Conservation (phyloP, 1,284 basidiomycete species). For the Fistulinella staudtii region DNA sequence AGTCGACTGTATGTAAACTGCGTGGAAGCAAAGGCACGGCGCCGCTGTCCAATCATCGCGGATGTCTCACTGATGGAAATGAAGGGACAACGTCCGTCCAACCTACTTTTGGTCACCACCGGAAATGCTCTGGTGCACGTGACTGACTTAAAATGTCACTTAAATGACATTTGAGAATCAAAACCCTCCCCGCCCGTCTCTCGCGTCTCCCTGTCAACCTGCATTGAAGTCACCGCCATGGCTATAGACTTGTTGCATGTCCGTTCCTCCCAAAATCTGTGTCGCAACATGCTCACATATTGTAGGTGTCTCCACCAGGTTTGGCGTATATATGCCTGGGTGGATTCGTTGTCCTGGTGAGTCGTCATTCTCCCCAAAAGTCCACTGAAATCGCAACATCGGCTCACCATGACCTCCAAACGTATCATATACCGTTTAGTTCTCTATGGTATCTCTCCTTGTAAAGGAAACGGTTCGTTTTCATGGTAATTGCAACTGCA, state of each 20-base stretch:
- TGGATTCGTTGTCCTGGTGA: constrained; percentile 69
- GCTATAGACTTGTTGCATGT: constrained; percentile 23
- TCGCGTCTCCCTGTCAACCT: background rate
- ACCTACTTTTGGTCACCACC: too few relatives aligned
- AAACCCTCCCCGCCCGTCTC: background rate
- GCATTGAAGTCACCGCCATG: constrained; percentile 13
- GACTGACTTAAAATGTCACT: too few relatives aligned
- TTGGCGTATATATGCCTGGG: constrained; percentile 72
- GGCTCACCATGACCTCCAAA: background rate
- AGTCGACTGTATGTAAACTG: too few relatives aligned
- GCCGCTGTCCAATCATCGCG: too few relatives aligned
- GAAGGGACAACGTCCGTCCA: too few relatives aligned
- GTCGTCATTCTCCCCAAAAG: constrained; percentile 18
- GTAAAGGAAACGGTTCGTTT: constrained; percentile 70
- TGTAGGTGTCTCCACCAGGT: constrained; percentile 47
- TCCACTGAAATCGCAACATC: too few relatives aligned
- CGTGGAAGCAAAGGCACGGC: too few relatives aligned
- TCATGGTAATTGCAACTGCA: background rate
- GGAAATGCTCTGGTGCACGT: too few relatives aligned
- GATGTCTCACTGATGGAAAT: too few relatives aligned
- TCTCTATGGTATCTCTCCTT: constrained; percentile 77
- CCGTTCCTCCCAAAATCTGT: constrained; percentile 8
- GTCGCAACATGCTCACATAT: constrained; percentile 7
- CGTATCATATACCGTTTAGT: constrained; percentile 40
- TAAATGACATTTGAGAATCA: too few relatives aligned